Evolutionary conservation across 192 early-diverging fungal species (phyloP), one percentile per base, ranked within the genome.

Genomic region (Entomortierella beljakovae): DNA sequence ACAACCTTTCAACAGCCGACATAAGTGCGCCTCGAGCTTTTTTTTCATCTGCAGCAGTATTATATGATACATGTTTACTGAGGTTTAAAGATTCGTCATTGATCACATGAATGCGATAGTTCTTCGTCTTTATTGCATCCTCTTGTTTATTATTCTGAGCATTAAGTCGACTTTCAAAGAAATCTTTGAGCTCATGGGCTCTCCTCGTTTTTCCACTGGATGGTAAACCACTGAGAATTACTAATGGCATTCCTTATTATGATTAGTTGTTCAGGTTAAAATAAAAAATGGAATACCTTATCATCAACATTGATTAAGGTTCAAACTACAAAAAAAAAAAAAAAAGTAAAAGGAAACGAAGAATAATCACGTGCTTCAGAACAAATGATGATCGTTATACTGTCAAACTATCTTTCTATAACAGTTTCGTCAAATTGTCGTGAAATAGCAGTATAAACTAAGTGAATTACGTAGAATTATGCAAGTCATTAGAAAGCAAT

Each of bases 181-280:
- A 85, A 10, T 60, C 50, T 61, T 90, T 85, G 13, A 99, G 87
- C 81, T 95, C 87, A 16, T 67, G 61, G 0, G 96, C 91, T 38
- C 97, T 85, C 31, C 82, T 92, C 8, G 95, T 93, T 76, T 99
- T 99, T 55, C 98, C 98, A 68, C 92, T 92, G 40, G 89, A 90
- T 60, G 98, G 98, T 56, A 93, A 85, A 25, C 98, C 98, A 57
- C 89, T 90, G 55, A 99, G 82, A 57, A 93, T 89, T 31, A 99
- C 86, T 6, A 99, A 89, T 31, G 98, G 98, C 98, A 99, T 99
- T 81, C 64, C 61, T 53, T 26, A 37, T 23, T 13, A 35, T n/a
- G 34, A 35, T 4, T 29, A 31, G 53, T 55, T 55, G 55, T 13
- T 57, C 55, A 5, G 5, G n/a, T 43, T 9, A 13, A 13, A 18